These are phyloP conservation scores for Neofusicoccum laricinum DNA, from an alignment of 2,329 filamentous ascomycete genomes.

Conservation along the genomic window DNA sequence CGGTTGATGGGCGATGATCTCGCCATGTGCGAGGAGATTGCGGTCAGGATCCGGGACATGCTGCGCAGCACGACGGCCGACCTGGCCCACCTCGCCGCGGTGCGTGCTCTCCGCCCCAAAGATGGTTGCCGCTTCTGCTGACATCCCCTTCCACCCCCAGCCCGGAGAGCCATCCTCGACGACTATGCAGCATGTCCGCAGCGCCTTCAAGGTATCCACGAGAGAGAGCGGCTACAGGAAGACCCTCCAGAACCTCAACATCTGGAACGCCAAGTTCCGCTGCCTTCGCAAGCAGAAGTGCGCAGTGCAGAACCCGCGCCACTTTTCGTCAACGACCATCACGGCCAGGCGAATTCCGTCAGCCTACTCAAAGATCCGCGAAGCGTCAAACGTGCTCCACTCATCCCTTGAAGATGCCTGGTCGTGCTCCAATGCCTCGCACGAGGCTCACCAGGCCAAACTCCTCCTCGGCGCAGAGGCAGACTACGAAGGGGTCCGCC, in stretches of 20 bases:
- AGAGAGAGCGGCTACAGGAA: constrained; percentile 15
- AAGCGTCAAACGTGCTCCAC: constrained; percentile 23
- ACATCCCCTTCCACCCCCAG: neutral
- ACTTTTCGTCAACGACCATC: constrained; percentile 12
- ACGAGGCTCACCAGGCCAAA: constrained; percentile 25
- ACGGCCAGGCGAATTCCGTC: neutral
- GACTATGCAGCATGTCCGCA: neutral
- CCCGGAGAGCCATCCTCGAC: neutral
- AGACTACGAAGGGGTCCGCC: constrained; percentile 19
- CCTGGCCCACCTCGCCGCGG: constrained; percentile 11
- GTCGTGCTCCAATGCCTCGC: constrained; percentile 22
- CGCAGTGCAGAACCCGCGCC: constrained; percentile 12
- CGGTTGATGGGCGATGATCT: constrained; percentile 17
- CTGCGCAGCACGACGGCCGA: constrained; percentile 16
- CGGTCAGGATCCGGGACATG: constrained; percentile 16
- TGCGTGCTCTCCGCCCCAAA: neutral
- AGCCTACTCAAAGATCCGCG: constrained; percentile 17
- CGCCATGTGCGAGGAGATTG: constrained; percentile 16
- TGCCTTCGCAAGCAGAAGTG: constrained; percentile 14
- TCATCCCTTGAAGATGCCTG: constrained; percentile 25
- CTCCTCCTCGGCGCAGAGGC: constrained; percentile 25
- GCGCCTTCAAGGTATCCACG: constrained; percentile 16
- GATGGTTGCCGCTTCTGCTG: neutral
- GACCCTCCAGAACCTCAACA: constrained; percentile 15
- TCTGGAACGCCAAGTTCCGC: constrained; percentile 18